Evolutionary conservation across 2,329 filamentous ascomycete species (phyloP).

Genomic region (Aureobasidium subglaciale): DNA sequence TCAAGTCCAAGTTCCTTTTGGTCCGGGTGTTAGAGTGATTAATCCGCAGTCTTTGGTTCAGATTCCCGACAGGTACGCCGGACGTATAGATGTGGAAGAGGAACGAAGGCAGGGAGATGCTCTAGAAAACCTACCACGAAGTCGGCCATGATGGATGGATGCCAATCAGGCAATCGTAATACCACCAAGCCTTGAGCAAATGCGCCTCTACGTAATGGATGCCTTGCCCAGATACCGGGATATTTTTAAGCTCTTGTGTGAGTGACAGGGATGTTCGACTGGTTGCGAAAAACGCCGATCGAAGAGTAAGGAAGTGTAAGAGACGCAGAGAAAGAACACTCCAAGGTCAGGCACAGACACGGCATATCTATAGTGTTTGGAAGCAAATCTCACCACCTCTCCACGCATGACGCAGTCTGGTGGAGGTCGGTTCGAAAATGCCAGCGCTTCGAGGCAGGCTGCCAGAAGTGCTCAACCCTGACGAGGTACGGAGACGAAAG

Average conservation of each 20-base stretch:
- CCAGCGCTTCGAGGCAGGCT: background rate
- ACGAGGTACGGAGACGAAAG: background rate
- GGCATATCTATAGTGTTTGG: background rate
- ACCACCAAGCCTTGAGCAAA: slow-evolving; percentile 2
- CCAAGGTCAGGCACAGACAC: background rate
- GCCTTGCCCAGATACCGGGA: slow-evolving; percentile 1
- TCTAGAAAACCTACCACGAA: background rate
- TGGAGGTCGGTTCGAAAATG: background rate
- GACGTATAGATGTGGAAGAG: background rate
- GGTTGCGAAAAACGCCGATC: background rate
- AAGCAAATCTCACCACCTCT: background rate
- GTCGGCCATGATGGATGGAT: slow-evolving; percentile 4
- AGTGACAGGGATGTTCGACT: slow-evolving; percentile 3
- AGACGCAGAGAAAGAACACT: background rate
- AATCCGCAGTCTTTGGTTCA: background rate
- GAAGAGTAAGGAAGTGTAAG: background rate
- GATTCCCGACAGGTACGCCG: background rate
- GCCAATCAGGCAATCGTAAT: background rate
- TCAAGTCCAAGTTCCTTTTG: slow-evolving; percentile 12
- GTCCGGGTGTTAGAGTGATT: background rate
- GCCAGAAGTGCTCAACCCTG: background rate
- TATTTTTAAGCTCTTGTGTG: slow-evolving; percentile 3
- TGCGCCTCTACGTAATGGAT: slow-evolving; percentile 9
- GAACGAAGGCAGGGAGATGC: background rate
- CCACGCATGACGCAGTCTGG: background rate